phyloP scores from a whole-genome alignment of 2,329 filamentous ascomycete species.

The Penicillium sp. region DNA sequence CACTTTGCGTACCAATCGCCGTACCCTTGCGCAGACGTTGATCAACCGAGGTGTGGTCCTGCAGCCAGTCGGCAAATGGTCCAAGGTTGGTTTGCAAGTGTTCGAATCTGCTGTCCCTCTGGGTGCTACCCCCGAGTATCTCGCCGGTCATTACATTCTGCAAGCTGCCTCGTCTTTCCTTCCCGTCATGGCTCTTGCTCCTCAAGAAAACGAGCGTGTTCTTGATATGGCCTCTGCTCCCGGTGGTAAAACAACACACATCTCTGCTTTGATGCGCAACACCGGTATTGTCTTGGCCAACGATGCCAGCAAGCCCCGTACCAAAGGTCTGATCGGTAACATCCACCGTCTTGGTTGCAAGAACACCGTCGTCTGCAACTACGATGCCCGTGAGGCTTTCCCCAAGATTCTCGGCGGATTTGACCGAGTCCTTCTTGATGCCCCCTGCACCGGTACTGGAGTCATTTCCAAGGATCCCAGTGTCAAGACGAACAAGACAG shows the following conservation, averaged over 20 bases:
- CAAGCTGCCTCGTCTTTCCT: conserved; percentile 96
- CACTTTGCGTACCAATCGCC: conserved; percentile 72
- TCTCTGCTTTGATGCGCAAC: conserved; percentile 97
- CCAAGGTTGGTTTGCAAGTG: conserved; percentile 92
- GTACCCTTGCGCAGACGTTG: conserved; percentile 83
- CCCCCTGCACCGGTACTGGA: conserved; percentile 92
- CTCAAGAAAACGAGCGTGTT: conserved; percentile 85
- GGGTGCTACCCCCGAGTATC: conserved; percentile 93
- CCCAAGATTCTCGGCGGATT: conserved; percentile 94
- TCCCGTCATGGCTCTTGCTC: conserved; percentile 93
- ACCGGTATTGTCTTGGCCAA: conserved; percentile 95
- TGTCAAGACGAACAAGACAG: conserved; percentile 98
- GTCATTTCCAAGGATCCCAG: conserved; percentile 96
- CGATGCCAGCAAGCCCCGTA: conserved; percentile 87
- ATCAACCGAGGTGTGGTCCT: conserved; percentile 96
- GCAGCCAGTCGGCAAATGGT: conserved; percentile 97
- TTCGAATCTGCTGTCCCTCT: conserved; percentile 86
- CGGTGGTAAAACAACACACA: conserved; percentile 93
- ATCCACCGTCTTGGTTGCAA: conserved; percentile 90
- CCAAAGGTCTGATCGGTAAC: conserved; percentile 97
- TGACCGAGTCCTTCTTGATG: conserved; percentile 88
- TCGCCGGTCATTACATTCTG: conserved; percentile 95
- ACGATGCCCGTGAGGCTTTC: conserved; percentile 83
- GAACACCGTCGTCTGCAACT: conserved; percentile 93
- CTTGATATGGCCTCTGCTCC: conserved; percentile 95